phyloP scores from a whole-genome alignment of 345 rosid genomes.

The Hirschfeldia incana region DNA sequence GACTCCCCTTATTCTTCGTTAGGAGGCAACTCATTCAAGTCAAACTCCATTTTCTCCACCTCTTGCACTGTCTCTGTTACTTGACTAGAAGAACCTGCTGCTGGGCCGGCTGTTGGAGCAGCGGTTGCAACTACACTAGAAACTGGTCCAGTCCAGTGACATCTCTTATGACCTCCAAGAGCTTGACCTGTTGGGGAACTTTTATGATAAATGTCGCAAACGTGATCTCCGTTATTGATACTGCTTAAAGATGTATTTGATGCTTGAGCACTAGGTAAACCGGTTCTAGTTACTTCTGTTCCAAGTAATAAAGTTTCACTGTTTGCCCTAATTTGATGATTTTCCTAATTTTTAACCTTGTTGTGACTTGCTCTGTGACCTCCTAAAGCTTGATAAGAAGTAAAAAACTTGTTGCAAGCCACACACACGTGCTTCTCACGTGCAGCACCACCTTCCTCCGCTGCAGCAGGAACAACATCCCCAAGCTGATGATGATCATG shows the following conservation, averaged over 20 bases:
- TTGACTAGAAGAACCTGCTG: slow-evolving; percentile 33
- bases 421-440: slow-evolving; percentile 38
- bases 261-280: slow-evolving; percentile 31
- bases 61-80: slow-evolving; percentile 30
- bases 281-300: slow-evolving; percentile 17
- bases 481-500: not conserved
- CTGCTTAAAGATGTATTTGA: slow-evolving; percentile 30
- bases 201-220: slow-evolving; percentile 43
- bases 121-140: slow-evolving; percentile 27
- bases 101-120: slow-evolving; percentile 20
- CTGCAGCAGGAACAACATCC: slow-evolving; percentile 20
- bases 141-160: slow-evolving; percentile 48
- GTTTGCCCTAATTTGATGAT: slow-evolving; percentile 36
- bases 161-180: slow-evolving; percentile 57
- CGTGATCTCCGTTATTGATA: slow-evolving; percentile 37
- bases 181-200: slow-evolving; percentile 53
- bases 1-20: slow-evolving; percentile 27
- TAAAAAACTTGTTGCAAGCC: slow-evolving; percentile 49
- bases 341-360: slow-evolving; percentile 38
- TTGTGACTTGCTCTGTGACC: slow-evolving; percentile 61
- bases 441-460: slow-evolving; percentile 11
- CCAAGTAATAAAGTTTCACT: slow-evolving; percentile 34
- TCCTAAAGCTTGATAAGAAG: slow-evolving; percentile 54
- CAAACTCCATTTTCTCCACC: slow-evolving; percentile 38
- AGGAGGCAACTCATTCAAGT: slow-evolving; percentile 43